These are phyloP conservation scores for Delphinella strobiligena DNA, from an alignment of 2,329 filamentous ascomycete species.

Conservation along the genomic window DNA sequence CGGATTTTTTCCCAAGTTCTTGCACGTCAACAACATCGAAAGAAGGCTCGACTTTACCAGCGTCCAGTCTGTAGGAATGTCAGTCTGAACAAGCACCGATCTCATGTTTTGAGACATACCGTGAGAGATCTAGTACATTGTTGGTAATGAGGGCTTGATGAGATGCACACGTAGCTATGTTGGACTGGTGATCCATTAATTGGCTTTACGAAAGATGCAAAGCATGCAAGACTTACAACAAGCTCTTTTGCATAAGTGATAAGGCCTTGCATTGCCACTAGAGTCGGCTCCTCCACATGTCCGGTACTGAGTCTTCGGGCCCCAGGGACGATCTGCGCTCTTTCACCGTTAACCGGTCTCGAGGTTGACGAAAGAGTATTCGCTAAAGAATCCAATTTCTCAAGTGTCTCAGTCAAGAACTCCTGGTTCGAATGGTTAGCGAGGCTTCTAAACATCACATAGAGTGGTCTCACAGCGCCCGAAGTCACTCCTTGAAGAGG, in stretches of 20 bases:
- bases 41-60: conserved; percentile 8
- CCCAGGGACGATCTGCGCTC: not conserved
- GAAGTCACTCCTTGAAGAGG: conserved; percentile 6
- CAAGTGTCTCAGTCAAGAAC: conserved; percentile 5
- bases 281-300: not conserved
- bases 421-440: not conserved
- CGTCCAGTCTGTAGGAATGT: conserved; percentile 5
- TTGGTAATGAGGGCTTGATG: conserved; percentile 9
- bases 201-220: not conserved
- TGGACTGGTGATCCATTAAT: not conserved
- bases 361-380: not conserved
- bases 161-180: conserved; percentile 5
- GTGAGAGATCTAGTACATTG: conserved; percentile 7
- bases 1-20: conserved; percentile 4
- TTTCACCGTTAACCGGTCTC: not conserved
- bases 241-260: conserved; percentile 6
- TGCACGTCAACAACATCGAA: conserved; percentile 6
- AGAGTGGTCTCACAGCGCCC: not conserved
- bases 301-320: not conserved
- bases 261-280: conserved; percentile 1
- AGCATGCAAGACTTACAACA: not conserved
- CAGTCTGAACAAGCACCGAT: not conserved
- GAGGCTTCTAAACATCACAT: not conserved
- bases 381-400: conserved; percentile 3
- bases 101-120: not conserved